phyloP scores from a whole-genome alignment of 768 basidiomycete genomes.

The Trametes cubensis region DNA sequence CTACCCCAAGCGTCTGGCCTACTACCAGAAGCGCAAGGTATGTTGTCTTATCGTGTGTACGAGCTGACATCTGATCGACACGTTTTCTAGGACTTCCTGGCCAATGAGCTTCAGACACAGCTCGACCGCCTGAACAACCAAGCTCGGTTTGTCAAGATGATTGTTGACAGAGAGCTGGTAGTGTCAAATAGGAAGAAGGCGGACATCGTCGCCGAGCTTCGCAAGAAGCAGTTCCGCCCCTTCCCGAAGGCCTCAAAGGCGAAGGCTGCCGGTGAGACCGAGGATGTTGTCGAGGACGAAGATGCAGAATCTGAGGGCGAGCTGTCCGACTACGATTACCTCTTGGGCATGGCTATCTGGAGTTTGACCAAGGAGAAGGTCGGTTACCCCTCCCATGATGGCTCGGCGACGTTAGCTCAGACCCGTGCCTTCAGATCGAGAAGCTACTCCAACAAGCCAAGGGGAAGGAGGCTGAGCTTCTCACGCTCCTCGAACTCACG shows the following conservation, averaged over 20 bases:
- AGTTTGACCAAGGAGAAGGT: constrained; percentile 95
- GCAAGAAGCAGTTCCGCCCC: constrained; percentile 82
- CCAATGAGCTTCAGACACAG: constrained; percentile 75
- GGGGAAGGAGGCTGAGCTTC: constrained; percentile 81
- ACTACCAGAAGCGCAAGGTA: constrained; percentile 96
- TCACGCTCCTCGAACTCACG: constrained; percentile 72
- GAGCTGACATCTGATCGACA: neutral
- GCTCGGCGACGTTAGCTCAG: neutral
- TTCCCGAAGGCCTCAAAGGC: constrained; percentile 82
- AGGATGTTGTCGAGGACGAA: constrained; percentile 57
- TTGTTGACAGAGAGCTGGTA: constrained; percentile 78
- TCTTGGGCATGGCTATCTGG: constrained; percentile 94
- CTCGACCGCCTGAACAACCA: constrained; percentile 92
- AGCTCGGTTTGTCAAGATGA: constrained; percentile 96
- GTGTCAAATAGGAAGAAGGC: constrained; percentile 88
- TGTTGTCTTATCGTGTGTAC: constrained; percentile 7
- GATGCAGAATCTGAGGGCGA: constrained; percentile 38
- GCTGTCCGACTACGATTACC: constrained; percentile 82
- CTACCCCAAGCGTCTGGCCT: constrained; percentile 83
- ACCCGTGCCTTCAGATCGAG: constrained; percentile 60
- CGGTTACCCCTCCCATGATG: neutral
- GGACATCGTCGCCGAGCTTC: constrained; percentile 83
- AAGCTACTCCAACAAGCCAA: constrained; percentile 78
- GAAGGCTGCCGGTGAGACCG: constrained; percentile 66
- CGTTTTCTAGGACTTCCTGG: constrained; percentile 72